phyloP scores from a whole-genome alignment of 345 rosid genomes.

The Carallia brachiata region DNA sequence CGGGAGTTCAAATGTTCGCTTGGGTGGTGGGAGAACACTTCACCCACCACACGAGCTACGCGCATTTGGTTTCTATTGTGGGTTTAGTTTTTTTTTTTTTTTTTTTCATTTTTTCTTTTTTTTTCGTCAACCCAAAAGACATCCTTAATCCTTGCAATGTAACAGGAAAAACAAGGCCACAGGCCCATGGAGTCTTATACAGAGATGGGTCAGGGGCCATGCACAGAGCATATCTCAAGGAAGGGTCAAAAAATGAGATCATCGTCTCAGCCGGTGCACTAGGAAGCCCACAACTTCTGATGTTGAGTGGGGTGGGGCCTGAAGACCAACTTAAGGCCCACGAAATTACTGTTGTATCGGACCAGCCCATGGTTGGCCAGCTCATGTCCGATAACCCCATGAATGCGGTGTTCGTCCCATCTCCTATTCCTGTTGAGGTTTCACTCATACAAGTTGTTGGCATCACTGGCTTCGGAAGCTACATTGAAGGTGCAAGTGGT shows the following conservation, averaged over 20 bases:
- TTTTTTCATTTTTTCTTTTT: background rate
- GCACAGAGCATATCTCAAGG: slow-evolving; percentile 17
- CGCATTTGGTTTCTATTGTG: too few relatives aligned
- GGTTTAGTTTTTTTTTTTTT: too few relatives aligned
- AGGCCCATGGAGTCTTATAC: slow-evolving; percentile 25
- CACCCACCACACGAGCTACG: too few relatives aligned
- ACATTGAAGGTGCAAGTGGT: slow-evolving; percentile 30
- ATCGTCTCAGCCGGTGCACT: slow-evolving; percentile 28
- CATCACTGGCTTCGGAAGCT: slow-evolving; percentile 24
- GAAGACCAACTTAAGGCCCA: slow-evolving; percentile 14
- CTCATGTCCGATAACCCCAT: slow-evolving; percentile 30
- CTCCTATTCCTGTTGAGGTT: slow-evolving; percentile 23
- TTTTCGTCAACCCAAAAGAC: too few relatives aligned
- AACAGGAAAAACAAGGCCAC: slow-evolving; percentile 10
- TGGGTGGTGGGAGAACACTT: too few relatives aligned
- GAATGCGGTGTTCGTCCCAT: slow-evolving; percentile 25
- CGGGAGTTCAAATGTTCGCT: too few relatives aligned
- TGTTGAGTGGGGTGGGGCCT: slow-evolving; percentile 35
- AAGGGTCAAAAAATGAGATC: slow-evolving; percentile 22
- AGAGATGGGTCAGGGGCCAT: slow-evolving; percentile 17
- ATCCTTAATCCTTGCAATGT: background rate
- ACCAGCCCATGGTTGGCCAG: slow-evolving; percentile 30
- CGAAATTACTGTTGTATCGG: slow-evolving; percentile 11
- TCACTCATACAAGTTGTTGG: slow-evolving; percentile 26
- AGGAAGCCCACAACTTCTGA: slow-evolving; percentile 32